These are phyloP conservation scores for Pelargonium australe DNA, from an alignment of 441 rosid genomes.

Conservation along the genomic window DNA sequence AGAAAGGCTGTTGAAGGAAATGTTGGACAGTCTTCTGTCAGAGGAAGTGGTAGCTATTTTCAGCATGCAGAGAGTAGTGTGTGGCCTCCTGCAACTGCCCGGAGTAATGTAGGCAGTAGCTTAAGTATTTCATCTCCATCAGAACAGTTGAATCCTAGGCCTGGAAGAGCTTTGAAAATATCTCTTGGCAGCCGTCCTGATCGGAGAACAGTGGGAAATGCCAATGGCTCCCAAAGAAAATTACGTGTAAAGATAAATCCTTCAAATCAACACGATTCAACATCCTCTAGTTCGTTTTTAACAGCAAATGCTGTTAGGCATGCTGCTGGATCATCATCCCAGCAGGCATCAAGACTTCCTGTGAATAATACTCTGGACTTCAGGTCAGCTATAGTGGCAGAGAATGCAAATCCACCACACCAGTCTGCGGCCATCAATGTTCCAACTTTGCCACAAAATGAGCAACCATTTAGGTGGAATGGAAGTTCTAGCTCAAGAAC, in stretches of 20 bases:
- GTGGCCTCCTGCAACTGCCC: constrained; percentile 32
- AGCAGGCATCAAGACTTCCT: constrained; percentile 34
- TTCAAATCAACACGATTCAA: constrained; percentile 39
- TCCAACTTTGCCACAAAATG: constrained; percentile 44
- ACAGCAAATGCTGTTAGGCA: constrained; percentile 41
- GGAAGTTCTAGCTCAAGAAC: constrained; percentile 42
- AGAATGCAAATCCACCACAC: constrained; percentile 30
- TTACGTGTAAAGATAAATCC: constrained; percentile 49
- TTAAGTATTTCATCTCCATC: constrained; percentile 38
- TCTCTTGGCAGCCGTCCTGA: constrained; percentile 34
- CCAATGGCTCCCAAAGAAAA: constrained; percentile 51
- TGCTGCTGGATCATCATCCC: constrained; percentile 31
- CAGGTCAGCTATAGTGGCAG: constrained; percentile 36
- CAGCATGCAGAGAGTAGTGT: constrained; percentile 48
- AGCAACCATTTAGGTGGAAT: constrained; percentile 54
- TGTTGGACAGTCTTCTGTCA: constrained; percentile 45
- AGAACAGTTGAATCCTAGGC: constrained; percentile 41
- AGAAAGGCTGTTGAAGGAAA: constrained; percentile 64
- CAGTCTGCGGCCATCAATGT: constrained; percentile 41
- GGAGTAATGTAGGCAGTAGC: constrained; percentile 32
- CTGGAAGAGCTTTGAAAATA: constrained; percentile 38
- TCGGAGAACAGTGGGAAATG: constrained; percentile 25
- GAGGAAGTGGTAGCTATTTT: constrained; percentile 38
- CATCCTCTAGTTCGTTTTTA: constrained; percentile 17
- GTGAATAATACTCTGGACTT: constrained; percentile 44